Evolutionary conservation across 192 early-diverging fungal species (phyloP).

Genomic region (Ramicandelaber brevisporus): DNA sequence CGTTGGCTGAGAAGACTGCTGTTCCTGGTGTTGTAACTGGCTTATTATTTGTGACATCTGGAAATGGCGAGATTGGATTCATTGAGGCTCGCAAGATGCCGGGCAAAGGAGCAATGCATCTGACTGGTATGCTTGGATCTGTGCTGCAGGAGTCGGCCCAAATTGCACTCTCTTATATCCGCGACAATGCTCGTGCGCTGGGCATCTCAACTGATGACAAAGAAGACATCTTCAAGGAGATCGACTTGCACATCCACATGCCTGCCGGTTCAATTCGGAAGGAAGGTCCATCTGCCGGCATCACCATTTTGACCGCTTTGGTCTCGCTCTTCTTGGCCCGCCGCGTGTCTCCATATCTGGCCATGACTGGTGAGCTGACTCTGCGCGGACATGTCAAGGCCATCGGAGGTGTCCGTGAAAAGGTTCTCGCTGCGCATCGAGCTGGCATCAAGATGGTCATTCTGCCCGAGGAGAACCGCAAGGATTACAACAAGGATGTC

Average conservation of each 20-base stretch:
- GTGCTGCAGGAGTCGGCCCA: constrained; percentile 69
- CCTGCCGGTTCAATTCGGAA: constrained; percentile 57
- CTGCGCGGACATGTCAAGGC: constrained; percentile 54
- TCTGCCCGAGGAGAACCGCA: constrained; percentile 38
- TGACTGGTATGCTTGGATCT: constrained; percentile 47
- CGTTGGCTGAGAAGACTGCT: too few species aligned
- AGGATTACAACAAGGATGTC: constrained; percentile 43
- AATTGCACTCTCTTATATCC: constrained; percentile 55
- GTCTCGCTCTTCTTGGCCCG: constrained; percentile 42
- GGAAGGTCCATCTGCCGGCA: constrained; percentile 49
- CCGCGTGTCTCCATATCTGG: constrained; percentile 22
- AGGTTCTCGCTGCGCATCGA: constrained; percentile 56
- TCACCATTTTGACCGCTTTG: constrained; percentile 50
- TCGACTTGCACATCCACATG: constrained; percentile 73
- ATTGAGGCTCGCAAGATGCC: too few species aligned
- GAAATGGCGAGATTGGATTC: too few species aligned
- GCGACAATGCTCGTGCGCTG: constrained; percentile 30
- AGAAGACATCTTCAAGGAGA: constrained; percentile 22
- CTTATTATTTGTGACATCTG: too few species aligned
- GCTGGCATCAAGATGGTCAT: constrained; percentile 49
- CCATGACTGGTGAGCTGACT: constrained; percentile 77
- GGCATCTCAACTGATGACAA: constrained; percentile 13
- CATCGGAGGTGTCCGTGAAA: constrained; percentile 74
- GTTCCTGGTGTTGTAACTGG: too few species aligned
- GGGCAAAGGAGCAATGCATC: too few species aligned